A percentile compares a stretch with the other conserved stretches of the same genome.
These are phyloP conservation scores for Stagonosporopsis chrysanthemi DNA, from an alignment of 2,329 filamentous ascomycete genomes.

Conservation along the genomic window DNA sequence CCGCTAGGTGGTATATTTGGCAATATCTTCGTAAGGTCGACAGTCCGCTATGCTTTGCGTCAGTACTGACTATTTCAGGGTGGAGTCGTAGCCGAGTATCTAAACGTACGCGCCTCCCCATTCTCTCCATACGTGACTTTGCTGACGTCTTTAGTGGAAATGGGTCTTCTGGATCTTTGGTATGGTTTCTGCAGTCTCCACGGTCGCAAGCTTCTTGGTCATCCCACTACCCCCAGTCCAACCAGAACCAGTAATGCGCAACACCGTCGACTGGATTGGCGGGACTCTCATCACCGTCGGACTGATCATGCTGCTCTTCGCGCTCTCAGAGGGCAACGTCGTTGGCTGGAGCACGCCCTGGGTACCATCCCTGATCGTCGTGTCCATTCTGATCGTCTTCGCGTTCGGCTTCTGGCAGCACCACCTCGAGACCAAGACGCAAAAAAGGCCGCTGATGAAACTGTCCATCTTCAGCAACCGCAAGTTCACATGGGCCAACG, in stretches of 20 bases:
- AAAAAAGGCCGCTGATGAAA: conserved; percentile 68
- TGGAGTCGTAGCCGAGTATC: conserved; percentile 68
- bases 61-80: conserved; percentile 43
- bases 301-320: conserved; percentile 69
- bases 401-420: conserved; percentile 69
- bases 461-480: conserved; percentile 68
- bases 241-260: conserved; percentile 46
- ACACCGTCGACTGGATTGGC: conserved; percentile 71
- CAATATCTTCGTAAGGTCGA: conserved; percentile 59
- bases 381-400: conserved; percentile 64
- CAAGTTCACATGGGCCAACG: conserved; percentile 68
- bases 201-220: conserved; percentile 64
- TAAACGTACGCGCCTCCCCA: conserved; percentile 13
- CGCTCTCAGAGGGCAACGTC: conserved; percentile 73
- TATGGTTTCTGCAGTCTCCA: conserved; percentile 65
- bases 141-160: conserved; percentile 29
- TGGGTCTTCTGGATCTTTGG: conserved; percentile 63
- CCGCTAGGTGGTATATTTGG: conserved; percentile 71
- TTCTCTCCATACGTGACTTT: too few relatives aligned
- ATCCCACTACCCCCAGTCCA: conserved; percentile 62
- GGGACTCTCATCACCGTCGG: conserved; percentile 68
- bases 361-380: conserved; percentile 66
- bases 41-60: not conserved
- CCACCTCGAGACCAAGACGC: conserved; percentile 62
- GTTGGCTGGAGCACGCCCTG: conserved; percentile 72